These are phyloP conservation scores for Gentiana straminea DNA, from an alignment of 257 asterid species.

Conservation along the genomic window DNA sequence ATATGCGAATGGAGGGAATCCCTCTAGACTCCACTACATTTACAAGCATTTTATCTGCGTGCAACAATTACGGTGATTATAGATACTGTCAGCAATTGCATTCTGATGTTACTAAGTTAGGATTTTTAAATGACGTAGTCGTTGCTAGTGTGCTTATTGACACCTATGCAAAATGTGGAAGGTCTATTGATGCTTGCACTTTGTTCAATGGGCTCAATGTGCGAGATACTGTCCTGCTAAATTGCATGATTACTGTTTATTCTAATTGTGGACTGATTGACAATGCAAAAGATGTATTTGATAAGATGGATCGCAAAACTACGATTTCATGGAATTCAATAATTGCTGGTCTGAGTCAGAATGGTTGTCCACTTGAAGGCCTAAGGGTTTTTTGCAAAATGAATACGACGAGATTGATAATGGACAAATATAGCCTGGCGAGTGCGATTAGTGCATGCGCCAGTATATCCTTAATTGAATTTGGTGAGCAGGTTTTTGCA, in stretches of 20 bases:
- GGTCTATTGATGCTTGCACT: conserved; percentile 39
- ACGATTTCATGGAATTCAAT: conserved; percentile 91
- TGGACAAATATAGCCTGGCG: conserved; percentile 54
- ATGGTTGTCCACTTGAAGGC: conserved; percentile 63
- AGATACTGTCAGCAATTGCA: conserved; percentile 45
- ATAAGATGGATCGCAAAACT: conserved; percentile 41
- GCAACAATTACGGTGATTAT: conserved; percentile 36
- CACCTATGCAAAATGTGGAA: conserved; percentile 62
- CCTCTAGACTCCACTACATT: conserved; percentile 48
- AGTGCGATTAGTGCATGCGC: conserved; percentile 79
- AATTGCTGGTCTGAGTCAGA: conserved; percentile 68
- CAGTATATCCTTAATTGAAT: conserved; percentile 50
- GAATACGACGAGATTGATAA: conserved; percentile 38
- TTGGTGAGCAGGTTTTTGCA: conserved; percentile 74
- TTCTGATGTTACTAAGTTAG: conserved; percentile 38
- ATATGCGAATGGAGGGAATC: conserved; percentile 42
- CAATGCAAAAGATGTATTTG: conserved; percentile 58
- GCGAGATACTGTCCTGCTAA: conserved; percentile 57
- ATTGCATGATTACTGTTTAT: conserved; percentile 68
- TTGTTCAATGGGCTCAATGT: conserved; percentile 47
- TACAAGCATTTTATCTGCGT: conserved; percentile 57
- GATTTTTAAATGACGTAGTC: conserved; percentile 39
- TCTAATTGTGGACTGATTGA: conserved; percentile 49
- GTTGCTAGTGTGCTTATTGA: conserved; percentile 58
- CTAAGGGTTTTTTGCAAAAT: conserved; percentile 49